Evolutionary conservation across 495 filamentous ascomycete genomes (phyloP).

Genomic region (Pseudevernia furfuracea): DNA sequence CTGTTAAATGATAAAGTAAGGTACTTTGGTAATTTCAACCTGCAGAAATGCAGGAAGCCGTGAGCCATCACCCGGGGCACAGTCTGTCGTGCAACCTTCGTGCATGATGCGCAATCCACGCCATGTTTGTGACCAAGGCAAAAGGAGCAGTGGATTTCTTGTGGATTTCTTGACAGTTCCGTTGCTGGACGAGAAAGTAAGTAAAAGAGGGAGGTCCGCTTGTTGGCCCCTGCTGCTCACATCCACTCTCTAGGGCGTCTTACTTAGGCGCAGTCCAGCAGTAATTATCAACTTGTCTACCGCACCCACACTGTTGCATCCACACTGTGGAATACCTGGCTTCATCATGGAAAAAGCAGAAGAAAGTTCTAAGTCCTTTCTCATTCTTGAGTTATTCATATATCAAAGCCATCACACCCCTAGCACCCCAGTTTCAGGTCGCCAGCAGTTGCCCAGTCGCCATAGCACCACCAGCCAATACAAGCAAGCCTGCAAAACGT

Average conservation of each 20-base stretch:
- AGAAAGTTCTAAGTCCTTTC: neutral
- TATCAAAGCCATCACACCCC: neutral
- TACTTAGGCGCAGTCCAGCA: neutral
- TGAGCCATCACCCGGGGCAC: neutral
- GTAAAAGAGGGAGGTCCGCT: too few relatives aligned
- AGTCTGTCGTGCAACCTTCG: neutral
- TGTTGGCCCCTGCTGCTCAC: too few relatives aligned
- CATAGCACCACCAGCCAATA: conserved; percentile 2
- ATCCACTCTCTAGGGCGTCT: neutral
- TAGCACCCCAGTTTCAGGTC: neutral
- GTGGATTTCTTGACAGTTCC: too few relatives aligned
- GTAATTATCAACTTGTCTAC: too few relatives aligned
- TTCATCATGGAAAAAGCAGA: neutral
- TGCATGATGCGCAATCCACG: neutral
- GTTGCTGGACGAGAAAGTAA: too few relatives aligned
- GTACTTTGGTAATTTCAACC: neutral
- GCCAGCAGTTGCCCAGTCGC: neutral
- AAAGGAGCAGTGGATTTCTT: too few relatives aligned
- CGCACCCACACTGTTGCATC: neutral
- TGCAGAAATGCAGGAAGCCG: neutral
- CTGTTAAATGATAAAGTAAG: too few relatives aligned
- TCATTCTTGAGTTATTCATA: neutral
- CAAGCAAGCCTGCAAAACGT: neutral
- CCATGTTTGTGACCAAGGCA: too few relatives aligned
- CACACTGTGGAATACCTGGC: neutral